Conservation (phyloP, 2,329 filamentous ascomycete genomes). For the Chalaropsis thielavioides region DNA sequence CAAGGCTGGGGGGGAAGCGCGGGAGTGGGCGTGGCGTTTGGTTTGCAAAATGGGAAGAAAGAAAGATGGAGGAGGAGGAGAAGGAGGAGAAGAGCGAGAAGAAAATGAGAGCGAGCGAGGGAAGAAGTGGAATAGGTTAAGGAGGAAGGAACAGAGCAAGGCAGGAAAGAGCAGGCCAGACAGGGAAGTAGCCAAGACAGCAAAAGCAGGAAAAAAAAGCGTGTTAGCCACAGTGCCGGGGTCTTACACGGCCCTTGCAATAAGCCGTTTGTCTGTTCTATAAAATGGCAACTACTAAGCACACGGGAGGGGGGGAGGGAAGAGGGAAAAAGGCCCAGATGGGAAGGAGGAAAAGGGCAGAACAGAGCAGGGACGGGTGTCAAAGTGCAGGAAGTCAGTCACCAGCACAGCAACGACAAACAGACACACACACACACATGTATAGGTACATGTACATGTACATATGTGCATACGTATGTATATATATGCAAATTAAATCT, state of each 20-base stretch:
- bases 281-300: not conserved
- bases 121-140: conserved; percentile 6
- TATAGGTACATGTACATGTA: not conserved
- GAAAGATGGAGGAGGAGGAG: conserved; percentile 12
- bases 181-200: conserved; percentile 5
- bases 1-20: not conserved
- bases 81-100: conserved; percentile 21
- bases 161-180: conserved; percentile 19
- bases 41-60: conserved; percentile 6
- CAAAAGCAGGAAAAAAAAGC: conserved; percentile 5
- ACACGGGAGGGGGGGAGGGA: not conserved
- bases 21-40: not conserved
- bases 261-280: not conserved
- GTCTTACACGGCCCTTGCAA: conserved; percentile 4
- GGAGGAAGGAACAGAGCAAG: conserved; percentile 24
- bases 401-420: not conserved
- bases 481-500: no score
- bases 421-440: not conserved
- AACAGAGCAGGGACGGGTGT: not conserved
- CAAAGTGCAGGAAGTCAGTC: not conserved
- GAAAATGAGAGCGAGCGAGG: conserved; percentile 9
- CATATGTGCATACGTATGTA: no score
- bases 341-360: conserved; percentile 5
- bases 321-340: not conserved
- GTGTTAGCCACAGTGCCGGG: conserved; percentile 6